A percentile compares a stretch with the other conserved stretches of the same genome.
phyloP scores from a whole-genome alignment of 257 asterid genomes.

The Lithospermum erythrorhizon region DNA sequence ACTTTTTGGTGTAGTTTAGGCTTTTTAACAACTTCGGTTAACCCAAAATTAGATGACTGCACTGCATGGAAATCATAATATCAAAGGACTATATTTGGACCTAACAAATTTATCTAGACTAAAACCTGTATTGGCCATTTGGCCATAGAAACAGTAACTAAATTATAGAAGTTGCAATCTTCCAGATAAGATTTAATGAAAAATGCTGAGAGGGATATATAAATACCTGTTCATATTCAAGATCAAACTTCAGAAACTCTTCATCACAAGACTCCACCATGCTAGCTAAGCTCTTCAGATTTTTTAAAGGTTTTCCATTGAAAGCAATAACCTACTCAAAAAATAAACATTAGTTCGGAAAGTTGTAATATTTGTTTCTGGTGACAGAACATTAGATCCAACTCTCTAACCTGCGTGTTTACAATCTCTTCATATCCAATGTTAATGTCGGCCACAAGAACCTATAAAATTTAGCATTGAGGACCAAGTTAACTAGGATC shows the following conservation, averaged over 20 bases:
- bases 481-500: neutral
- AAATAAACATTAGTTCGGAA: neutral
- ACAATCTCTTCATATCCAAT: constrained; percentile 21
- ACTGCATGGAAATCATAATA: too few species aligned
- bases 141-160: neutral
- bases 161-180: too few species aligned
- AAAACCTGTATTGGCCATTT: too few species aligned
- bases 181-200: neutral
- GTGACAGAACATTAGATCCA: neutral
- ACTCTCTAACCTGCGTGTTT: constrained; percentile 17
- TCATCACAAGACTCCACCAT: constrained; percentile 23
- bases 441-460: constrained; percentile 22
- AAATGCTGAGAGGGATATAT: neutral
- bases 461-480: constrained; percentile 8
- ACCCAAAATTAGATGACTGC: neutral
- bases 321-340: constrained; percentile 17
- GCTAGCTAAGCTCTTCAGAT: constrained; percentile 19
- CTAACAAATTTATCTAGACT: too few species aligned
- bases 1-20: neutral
- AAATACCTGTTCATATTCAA: constrained; percentile 17
- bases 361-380: neutral
- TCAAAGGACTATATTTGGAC: too few species aligned
- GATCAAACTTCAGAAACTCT: constrained; percentile 16
- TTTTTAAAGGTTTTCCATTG: constrained; percentile 16
- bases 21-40: neutral